These are phyloP conservation scores for Aquilaria yunnanensis DNA, from an alignment of 345 rosid genomes.

Conservation along the genomic window DNA sequence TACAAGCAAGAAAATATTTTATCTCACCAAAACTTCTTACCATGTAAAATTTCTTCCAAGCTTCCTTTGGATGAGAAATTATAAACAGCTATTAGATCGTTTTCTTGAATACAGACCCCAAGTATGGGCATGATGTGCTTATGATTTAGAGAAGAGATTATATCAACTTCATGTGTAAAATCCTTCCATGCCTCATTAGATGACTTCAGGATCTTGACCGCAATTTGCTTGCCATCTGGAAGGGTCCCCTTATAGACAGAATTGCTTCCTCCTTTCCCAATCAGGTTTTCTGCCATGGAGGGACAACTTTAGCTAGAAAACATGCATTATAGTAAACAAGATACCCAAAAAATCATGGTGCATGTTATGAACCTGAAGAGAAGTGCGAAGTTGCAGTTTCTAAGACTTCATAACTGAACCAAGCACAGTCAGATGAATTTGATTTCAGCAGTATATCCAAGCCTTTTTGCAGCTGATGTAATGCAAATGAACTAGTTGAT, in stretches of 20 bases:
- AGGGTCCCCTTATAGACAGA: conserved; percentile 69
- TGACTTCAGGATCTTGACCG: conserved; percentile 66
- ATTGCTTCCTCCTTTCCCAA: conserved; percentile 82
- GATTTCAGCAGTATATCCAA: conserved; percentile 35
- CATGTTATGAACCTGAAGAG: conserved; percentile 48
- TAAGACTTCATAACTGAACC: conserved; percentile 58
- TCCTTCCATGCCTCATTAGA: conserved; percentile 53
- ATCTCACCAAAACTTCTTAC: conserved; percentile 26
- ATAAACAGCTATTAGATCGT: conserved; percentile 61
- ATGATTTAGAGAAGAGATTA: conserved; percentile 67
- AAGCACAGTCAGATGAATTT: conserved; percentile 33
- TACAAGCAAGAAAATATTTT: background rate
- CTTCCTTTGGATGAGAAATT: conserved; percentile 65
- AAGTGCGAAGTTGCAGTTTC: conserved; percentile 59
- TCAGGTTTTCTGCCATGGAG: conserved; percentile 45
- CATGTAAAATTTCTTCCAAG: conserved; percentile 72
- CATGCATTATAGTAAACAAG: conserved; percentile 3
- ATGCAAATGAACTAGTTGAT: conserved; percentile 13
- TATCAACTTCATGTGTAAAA: conserved; percentile 66
- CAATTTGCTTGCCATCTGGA: conserved; percentile 63
- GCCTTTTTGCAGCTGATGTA: conserved; percentile 19
- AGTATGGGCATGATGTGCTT: conserved; percentile 49
- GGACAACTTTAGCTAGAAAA: conserved; percentile 13
- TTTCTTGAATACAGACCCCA: conserved; percentile 55
- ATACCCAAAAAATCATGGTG: background rate